phyloP scores from a whole-genome alignment of 305 asterid genomes.

The Solanum aculeatissimum region DNA sequence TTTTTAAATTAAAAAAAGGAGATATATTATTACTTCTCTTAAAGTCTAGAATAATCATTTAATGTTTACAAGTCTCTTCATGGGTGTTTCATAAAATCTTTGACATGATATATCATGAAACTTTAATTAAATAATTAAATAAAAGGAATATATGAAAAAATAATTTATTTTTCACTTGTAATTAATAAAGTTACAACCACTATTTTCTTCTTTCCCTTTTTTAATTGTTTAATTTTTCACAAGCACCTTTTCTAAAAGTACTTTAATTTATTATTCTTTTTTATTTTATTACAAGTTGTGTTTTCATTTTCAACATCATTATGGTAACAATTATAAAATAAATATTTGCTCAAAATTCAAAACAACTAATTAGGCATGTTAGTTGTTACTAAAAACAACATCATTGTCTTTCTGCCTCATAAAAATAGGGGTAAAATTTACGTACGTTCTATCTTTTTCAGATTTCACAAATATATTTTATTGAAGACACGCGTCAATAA shows the following conservation, averaged over 20 bases:
- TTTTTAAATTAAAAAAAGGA: not conserved
- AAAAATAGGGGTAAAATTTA: too few species aligned
- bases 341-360: not conserved
- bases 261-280: not conserved
- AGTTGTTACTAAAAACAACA: not conserved
- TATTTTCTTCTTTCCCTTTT: not conserved
- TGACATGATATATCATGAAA: not conserved
- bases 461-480: not conserved
- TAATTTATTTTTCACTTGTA: not conserved
- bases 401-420: not conserved
- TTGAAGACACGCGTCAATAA: not conserved
- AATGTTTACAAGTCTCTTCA: not conserved
- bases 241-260: not conserved
- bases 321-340: not conserved
- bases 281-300: not conserved
- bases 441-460: too few species aligned
- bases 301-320: not conserved
- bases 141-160: not conserved
- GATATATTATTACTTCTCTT: not conserved
- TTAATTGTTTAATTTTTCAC: not conserved
- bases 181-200: not conserved
- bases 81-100: not conserved
- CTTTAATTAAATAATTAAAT: not conserved
- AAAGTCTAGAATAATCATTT: not conserved
- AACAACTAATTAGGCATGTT: not conserved